Evolutionary conservation across 495 filamentous ascomycete species (phyloP).

Genomic region (Echria macrotheca): DNA sequence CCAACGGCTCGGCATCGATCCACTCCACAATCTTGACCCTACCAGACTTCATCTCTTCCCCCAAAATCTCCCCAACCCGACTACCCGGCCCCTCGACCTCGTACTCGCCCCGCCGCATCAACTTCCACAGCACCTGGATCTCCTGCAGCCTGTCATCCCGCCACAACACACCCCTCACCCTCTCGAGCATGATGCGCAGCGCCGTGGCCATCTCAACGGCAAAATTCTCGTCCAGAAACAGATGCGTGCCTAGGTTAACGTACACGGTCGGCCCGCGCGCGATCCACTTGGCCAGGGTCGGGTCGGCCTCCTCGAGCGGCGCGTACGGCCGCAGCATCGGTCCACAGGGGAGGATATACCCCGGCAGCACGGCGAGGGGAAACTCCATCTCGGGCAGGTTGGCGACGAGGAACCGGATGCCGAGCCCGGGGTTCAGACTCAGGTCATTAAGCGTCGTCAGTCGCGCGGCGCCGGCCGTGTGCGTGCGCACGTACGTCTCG

Average conservation of each 20-base stretch:
- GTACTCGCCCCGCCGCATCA: constrained; percentile 18
- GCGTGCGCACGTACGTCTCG: constrained; percentile 3
- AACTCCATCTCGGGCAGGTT: constrained; percentile 26
- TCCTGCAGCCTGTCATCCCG: constrained; percentile 9
- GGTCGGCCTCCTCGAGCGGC: constrained; percentile 25
- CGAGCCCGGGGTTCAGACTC: constrained; percentile 10
- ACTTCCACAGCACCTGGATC: constrained; percentile 43
- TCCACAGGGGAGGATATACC: constrained; percentile 44
- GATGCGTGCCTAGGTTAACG: constrained; percentile 37
- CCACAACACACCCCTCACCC: constrained; percentile 4
- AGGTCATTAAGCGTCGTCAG: constrained; percentile 23
- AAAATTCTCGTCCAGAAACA: constrained; percentile 10
- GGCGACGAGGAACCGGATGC: constrained; percentile 21
- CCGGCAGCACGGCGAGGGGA: constrained; percentile 29
- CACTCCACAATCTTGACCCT: constrained; percentile 30
- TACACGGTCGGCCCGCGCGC: constrained; percentile 29
- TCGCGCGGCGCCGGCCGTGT: constrained; percentile 8
- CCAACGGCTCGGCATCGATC: constrained; percentile 34
- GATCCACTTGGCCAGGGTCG: constrained; percentile 34
- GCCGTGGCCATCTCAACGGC: constrained; percentile 32
- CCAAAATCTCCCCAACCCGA: constrained; percentile 12
- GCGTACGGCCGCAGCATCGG: constrained; percentile 42
- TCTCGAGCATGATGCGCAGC: constrained; percentile 27
- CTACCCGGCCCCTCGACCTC: constrained; percentile 5
- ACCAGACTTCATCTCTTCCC: constrained; percentile 17